Percentiles rank a stretch among this genome's conserved stretches.
These are phyloP conservation scores for Fonsecaea erecta DNA, from an alignment of 2,329 filamentous ascomycete genomes.

Conservation along the genomic window DNA sequence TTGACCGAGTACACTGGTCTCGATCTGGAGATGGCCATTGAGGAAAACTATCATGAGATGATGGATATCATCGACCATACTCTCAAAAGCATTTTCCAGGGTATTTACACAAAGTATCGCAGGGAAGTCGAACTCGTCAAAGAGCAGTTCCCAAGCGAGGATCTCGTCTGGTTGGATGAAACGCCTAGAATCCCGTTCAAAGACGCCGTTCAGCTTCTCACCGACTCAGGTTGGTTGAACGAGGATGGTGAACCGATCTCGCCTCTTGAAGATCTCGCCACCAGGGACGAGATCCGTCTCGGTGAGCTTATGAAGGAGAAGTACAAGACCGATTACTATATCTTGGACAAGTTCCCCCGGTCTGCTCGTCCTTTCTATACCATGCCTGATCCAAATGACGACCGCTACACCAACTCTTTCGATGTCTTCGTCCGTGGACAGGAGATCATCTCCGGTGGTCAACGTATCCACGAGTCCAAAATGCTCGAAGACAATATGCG, in stretches of 20 bases:
- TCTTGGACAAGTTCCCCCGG: constrained; percentile 89
- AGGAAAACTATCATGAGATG: constrained; percentile 87
- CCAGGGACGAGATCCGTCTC: constrained; percentile 82
- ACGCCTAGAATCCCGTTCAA: constrained; percentile 81
- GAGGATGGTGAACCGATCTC: constrained; percentile 75
- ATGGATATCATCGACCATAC: constrained; percentile 76
- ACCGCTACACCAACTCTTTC: constrained; percentile 83
- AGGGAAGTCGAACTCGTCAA: constrained; percentile 79
- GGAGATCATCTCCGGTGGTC: constrained; percentile 88
- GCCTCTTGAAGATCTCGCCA: constrained; percentile 78
- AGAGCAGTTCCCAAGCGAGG: constrained; percentile 81
- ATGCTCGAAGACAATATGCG: constrained; percentile 79
- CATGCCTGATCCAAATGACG: constrained; percentile 76
- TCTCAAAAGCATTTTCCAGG: constrained; percentile 78
- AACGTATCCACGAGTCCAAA: constrained; percentile 83
- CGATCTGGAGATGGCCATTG: constrained; percentile 90
- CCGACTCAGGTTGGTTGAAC: constrained; percentile 74
- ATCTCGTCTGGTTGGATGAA: constrained; percentile 83
- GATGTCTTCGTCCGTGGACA: constrained; percentile 94
- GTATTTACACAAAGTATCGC: constrained; percentile 69
- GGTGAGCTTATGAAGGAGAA: constrained; percentile 84
- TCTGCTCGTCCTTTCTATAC: constrained; percentile 89
- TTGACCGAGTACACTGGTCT: constrained; percentile 93
- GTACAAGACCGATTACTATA: constrained; percentile 87
- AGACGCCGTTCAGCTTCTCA: constrained; percentile 79